Base-by-base conservation (phyloP, 2,329 filamentous ascomycete species). In the Metarhizium brunneum region DNA sequence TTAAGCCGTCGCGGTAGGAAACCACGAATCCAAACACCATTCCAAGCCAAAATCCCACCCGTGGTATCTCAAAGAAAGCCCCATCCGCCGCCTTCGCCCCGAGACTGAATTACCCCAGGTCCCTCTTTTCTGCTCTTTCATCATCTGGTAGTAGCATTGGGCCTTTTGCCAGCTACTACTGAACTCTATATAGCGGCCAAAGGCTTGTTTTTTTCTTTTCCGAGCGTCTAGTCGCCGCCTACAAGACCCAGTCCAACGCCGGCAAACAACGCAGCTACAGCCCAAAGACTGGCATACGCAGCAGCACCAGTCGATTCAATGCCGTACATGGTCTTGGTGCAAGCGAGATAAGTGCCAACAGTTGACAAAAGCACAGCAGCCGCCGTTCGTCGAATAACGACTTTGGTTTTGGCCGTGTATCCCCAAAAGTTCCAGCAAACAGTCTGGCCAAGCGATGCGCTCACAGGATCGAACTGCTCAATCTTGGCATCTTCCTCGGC, bases 261-360 rank as follows among this genome's bases (percentile, higher is more conserved):
- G 2, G 82, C 80, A 54, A 85, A 65, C 13, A 79, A 67, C 3
- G 82, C 80, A 6, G 86, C 87, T 25, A 78, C 63, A n/a, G 81
- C 82, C 90, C 90, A 96, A 40, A 92, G 76, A 25, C 75, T 75
- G 2, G 88, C 84, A 77, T 91, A 97, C 0, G 80, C 82, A 3
- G 77, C 72, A 1, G 91, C 89, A 11, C 92, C 92, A 1, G 75
- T 63, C 4, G 81, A 59, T 63, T 92, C 87, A 11, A 90, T 83
- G 4, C 89, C 87, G 48, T 82, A 76, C 20, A 96, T 73, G 0
- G 84, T 87, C 54, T 84, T 76, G 50, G 78, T 80, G 29, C 84
- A 82, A 65, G 87, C 81, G 45, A 91, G 71, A 56, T 86, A 83
- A 0, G 83, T 83, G 65, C 79, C 79, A 49, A 77, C 66, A 13